Conservation (phyloP, 2,329 filamentous ascomycete genomes). For the Ascochyta lentis region DNA sequence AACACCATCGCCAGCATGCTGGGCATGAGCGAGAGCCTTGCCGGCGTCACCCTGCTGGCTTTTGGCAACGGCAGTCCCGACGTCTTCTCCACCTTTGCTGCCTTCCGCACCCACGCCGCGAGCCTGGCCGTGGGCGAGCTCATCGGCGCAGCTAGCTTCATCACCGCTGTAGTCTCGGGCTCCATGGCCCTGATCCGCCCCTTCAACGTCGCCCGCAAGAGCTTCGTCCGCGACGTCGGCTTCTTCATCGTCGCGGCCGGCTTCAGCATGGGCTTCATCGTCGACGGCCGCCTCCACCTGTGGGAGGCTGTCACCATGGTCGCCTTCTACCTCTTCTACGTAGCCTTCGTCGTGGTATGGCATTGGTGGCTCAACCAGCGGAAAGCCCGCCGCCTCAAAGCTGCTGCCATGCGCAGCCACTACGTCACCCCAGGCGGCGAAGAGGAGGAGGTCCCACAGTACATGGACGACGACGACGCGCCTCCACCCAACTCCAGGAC, state of each 20-base stretch:
- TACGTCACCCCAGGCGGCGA: slow-evolving; percentile 69
- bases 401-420: slow-evolving; percentile 76
- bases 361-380: slow-evolving; percentile 81
- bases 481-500: slow-evolving; percentile 46
- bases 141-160: slow-evolving; percentile 93
- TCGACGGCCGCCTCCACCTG: slow-evolving; percentile 80
- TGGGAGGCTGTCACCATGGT: slow-evolving; percentile 96
- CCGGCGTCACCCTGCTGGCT: slow-evolving; percentile 93
- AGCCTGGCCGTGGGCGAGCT: slow-evolving; percentile 95
- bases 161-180: slow-evolving; percentile 92
- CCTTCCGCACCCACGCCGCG: slow-evolving; percentile 96
- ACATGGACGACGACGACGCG: slow-evolving; percentile 63
- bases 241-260: slow-evolving; percentile 89
- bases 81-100: slow-evolving; percentile 97
- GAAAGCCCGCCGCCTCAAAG: slow-evolving; percentile 67
- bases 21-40: slow-evolving; percentile 93
- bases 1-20: slow-evolving; percentile 89
- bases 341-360: slow-evolving; percentile 85
- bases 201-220: slow-evolving; percentile 87
- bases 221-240: slow-evolving; percentile 87
- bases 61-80: slow-evolving; percentile 98
- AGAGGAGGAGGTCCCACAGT: slow-evolving; percentile 63
- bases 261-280: slow-evolving; percentile 87
- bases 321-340: slow-evolving; percentile 87
- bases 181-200: slow-evolving; percentile 97